These are phyloP conservation scores for Coniosporium tulheliwenetii DNA, from an alignment of 2,329 filamentous ascomycete species.

Conservation along the genomic window DNA sequence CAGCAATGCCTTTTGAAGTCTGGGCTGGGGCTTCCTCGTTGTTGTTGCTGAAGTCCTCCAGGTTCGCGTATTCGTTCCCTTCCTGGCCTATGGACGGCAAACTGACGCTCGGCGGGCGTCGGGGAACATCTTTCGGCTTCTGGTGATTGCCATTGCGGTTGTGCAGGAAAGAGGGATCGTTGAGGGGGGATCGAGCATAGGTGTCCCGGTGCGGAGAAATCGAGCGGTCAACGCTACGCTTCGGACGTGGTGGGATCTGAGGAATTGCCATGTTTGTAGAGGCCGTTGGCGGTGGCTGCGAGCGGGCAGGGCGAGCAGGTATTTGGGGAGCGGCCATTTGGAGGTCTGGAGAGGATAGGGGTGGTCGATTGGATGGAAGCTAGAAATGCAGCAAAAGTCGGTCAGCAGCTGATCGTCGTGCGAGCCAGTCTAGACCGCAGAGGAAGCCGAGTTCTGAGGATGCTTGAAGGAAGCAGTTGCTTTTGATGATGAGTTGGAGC, in stretches of 20 bases:
- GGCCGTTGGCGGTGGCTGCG: constrained; percentile 22
- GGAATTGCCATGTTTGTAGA: constrained; percentile 40
- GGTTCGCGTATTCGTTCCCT: constrained; percentile 69
- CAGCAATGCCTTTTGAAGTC: constrained; percentile 54
- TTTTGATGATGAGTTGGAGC: too few relatives aligned
- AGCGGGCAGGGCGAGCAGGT: constrained; percentile 46
- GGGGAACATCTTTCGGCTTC: constrained; percentile 22
- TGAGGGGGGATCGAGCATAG: constrained; percentile 75
- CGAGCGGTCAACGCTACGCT: constrained; percentile 54
- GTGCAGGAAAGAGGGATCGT: constrained; percentile 44
- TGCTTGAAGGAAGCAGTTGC: too few relatives aligned
- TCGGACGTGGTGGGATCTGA: constrained; percentile 65
- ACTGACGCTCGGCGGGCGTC: constrained; percentile 60
- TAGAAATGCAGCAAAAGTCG: too few relatives aligned
- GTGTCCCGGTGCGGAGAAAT: constrained; percentile 61
- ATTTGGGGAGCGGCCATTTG: constrained; percentile 39
- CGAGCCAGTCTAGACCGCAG: too few relatives aligned
- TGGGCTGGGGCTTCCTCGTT: constrained; percentile 41
- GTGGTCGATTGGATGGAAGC: too few relatives aligned
- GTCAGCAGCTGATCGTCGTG: too few relatives aligned
- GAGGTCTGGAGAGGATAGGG: constrained; percentile 1
- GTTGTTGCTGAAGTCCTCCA: constrained; percentile 17
- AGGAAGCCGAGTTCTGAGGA: too few relatives aligned
- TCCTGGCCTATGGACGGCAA: constrained; percentile 82
- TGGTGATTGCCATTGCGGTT: constrained; percentile 15